These are phyloP conservation scores for Flaveria trinervia DNA, from an alignment of 129 eudicot species.

Conservation along the genomic window DNA sequence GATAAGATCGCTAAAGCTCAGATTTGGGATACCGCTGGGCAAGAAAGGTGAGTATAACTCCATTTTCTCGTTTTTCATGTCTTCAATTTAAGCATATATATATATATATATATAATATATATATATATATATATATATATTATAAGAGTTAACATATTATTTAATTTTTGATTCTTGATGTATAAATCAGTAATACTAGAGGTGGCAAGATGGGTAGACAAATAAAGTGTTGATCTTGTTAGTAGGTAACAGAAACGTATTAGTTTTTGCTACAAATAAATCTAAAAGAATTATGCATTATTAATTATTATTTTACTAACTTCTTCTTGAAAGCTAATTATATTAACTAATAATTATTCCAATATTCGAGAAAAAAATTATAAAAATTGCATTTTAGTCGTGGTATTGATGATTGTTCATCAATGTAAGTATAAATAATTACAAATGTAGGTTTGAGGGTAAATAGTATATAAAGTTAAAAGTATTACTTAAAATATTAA, in stretches of 20 bases:
- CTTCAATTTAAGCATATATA: background rate
- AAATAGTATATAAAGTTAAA: no score
- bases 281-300: no score
- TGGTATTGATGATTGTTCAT: no score
- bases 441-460: no score
- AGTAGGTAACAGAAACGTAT: background rate
- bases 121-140: background rate
- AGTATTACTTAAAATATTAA: no score
- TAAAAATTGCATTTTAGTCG: background rate
- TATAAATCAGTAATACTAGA: no score
- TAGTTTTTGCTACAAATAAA: no score
- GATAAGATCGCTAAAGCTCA: conserved; percentile 78
- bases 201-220: background rate
- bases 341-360: background rate
- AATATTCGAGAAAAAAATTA: background rate
- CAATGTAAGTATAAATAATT: no score
- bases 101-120: no score
- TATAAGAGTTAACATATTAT: background rate
- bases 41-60: conserved; percentile 66
- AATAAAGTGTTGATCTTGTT: background rate
- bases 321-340: background rate
- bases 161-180: background rate
- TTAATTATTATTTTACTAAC: no score
- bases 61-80: background rate
- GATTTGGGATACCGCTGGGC: conserved; percentile 91